Evolutionary conservation across 495 filamentous ascomycete genomes (phyloP), one percentile per base, ranked within the genome.

Genomic region (Astrothelium macrocarpum): DNA sequence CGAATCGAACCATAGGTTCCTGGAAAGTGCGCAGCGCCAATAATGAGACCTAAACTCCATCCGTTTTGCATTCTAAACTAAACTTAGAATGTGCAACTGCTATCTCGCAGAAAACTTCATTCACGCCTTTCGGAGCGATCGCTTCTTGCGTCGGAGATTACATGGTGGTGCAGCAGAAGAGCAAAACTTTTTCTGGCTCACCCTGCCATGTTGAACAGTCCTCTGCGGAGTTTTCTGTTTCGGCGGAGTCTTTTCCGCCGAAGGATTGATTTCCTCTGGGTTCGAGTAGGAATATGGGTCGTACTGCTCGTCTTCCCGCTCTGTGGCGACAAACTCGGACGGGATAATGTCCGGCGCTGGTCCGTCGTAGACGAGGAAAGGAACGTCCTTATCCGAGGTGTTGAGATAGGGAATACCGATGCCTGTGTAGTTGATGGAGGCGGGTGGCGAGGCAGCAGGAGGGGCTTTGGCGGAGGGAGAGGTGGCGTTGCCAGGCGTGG

Each of bases 381-480:
- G 49, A 28, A 56, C 16, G 20, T 29, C 10, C 3, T 56, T 29
- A 16, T 26, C 25, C 23, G 49, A 56, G 7, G 49, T 56, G 25
- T 56, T 56, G 7, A 56, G 49, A 29, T n/a, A 56, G 49, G 49
- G 49, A 28, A 56, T 20, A 25, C 49, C 49, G 16, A 56, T 56
- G 2, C 5, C 25, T 3, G 49, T 56, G 49, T 56, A 56, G 25
- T 56, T 56, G 49, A 56, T 20, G 23, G 23, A 12, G 5, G 49
- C 49, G 49, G 49, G 49, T 9, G 25, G 49, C 2, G 49, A 56
- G 7, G 49, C 49, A 10, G 10, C n/a, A 20, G 49, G 49, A 5
- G 49, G 49, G 25, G 49, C 7, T 11, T 29, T 9, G 25, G 20
- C 12, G 49, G 49, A 26, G 23, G n/a, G 29, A 25, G 12, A n/a